These are phyloP conservation scores for Claviceps sp. DNA, from an alignment of 2,329 filamentous ascomycete species.

Conservation along the genomic window DNA sequence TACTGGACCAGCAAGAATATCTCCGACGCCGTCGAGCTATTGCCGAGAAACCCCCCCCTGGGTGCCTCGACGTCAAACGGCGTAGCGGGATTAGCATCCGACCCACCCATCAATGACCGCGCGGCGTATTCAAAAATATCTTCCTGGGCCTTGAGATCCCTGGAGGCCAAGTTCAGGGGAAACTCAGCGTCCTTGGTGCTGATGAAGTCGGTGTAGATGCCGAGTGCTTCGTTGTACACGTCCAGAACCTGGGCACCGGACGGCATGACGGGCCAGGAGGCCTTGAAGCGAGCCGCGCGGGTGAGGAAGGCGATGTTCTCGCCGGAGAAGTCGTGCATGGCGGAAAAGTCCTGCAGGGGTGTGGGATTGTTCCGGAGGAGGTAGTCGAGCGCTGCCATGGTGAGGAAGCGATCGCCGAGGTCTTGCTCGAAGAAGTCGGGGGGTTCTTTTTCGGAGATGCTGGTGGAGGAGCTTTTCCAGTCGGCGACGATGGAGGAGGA, in stretches of 20 bases:
- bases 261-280: slow-evolving; percentile 9
- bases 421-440: slow-evolving; percentile 5
- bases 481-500: not conserved
- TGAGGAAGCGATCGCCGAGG: slow-evolving; percentile 31
- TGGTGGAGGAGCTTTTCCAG: slow-evolving; percentile 8
- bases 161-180: slow-evolving; percentile 47
- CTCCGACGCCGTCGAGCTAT: slow-evolving; percentile 29
- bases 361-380: slow-evolving; percentile 43
- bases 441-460: slow-evolving; percentile 4
- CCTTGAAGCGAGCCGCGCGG: slow-evolving; percentile 39
- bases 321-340: slow-evolving; percentile 51
- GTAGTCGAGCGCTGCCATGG: slow-evolving; percentile 48
- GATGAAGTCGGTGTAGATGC: slow-evolving; percentile 48
- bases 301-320: slow-evolving; percentile 57
- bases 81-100: slow-evolving; percentile 20
- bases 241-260: slow-evolving; percentile 16
- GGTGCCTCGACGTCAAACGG: slow-evolving; percentile 20
- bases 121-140: slow-evolving; percentile 39
- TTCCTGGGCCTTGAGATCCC: slow-evolving; percentile 36
- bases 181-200: slow-evolving; percentile 46
- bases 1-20: slow-evolving; percentile 28
- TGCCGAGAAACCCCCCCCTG: slow-evolving; percentile 7
- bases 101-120: slow-evolving; percentile 25
- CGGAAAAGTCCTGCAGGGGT: slow-evolving; percentile 49
- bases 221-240: slow-evolving; percentile 43